These are phyloP conservation scores for Corymbia citriodora DNA, from an alignment of 441 rosid species.

Conservation along the genomic window DNA sequence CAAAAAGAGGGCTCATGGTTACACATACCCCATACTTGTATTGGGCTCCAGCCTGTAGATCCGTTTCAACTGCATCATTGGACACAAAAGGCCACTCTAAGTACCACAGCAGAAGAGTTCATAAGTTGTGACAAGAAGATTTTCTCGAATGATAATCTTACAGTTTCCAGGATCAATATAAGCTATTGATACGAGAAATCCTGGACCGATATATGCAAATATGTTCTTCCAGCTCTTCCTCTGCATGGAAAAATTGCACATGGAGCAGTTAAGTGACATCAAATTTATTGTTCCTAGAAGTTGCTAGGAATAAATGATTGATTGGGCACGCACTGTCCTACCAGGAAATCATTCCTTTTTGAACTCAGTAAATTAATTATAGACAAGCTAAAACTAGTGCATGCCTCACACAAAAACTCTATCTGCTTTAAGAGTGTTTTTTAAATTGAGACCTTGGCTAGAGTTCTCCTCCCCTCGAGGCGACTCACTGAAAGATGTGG, in stretches of 20 bases:
- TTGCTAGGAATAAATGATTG: neutral
- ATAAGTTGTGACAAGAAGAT: neutral
- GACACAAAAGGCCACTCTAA: neutral
- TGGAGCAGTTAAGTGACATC: neutral
- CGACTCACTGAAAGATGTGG: neutral
- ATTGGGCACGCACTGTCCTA: neutral
- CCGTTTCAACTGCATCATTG: constrained; percentile 76
- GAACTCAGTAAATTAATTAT: neutral
- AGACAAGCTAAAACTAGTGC: neutral
- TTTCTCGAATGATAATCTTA: constrained; percentile 22
- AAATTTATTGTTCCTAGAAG: neutral
- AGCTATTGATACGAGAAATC: constrained; percentile 95
- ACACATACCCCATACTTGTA: constrained; percentile 73
- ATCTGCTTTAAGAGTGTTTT: neutral
- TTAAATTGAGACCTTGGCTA: neutral
- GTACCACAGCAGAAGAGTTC: neutral
- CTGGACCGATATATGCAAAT: constrained; percentile 89
- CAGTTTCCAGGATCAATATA: constrained; percentile 99
- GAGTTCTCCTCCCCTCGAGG: neutral
- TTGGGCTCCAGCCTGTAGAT: constrained; percentile 86
- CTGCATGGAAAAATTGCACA: constrained; percentile 28
- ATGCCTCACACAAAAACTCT: neutral
- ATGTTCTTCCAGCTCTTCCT: constrained; percentile 88
- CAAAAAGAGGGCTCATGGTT: neutral
- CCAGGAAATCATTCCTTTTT: neutral